A percentile compares a stretch with the other conserved stretches of the same genome.
Conservation (phyloP, 1,284 basidiomycete genomes). For the Amylostereum areolatum region DNA sequence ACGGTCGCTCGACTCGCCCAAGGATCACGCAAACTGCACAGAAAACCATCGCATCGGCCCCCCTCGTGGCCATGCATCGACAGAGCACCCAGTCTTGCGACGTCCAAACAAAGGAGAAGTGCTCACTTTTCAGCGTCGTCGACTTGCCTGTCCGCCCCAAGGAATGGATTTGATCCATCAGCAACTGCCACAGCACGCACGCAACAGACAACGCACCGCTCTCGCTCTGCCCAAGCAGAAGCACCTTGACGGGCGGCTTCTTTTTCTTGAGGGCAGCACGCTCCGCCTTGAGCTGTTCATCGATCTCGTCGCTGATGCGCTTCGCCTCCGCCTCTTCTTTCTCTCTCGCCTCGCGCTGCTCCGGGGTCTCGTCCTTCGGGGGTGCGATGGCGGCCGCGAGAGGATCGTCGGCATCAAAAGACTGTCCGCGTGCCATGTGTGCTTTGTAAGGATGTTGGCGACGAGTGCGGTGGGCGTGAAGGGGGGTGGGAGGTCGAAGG, state of each 20-base stretch:
- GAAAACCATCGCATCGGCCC: too few species aligned
- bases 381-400: constrained; percentile 43
- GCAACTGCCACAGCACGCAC: background rate
- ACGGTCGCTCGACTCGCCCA: too few species aligned
- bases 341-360: constrained; percentile 34
- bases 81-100: background rate
- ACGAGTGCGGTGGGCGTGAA: too few species aligned
- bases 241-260: constrained; percentile 45
- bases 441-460: too few species aligned
- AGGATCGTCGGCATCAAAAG: constrained; percentile 39
- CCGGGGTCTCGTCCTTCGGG: constrained; percentile 42
- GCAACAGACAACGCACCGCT: constrained; percentile 40
- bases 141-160: constrained; percentile 34
- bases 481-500: too few species aligned
- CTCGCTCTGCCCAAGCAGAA: constrained; percentile 68
- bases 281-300: constrained; percentile 52
- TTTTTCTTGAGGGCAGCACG: constrained; percentile 42
- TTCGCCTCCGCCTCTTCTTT: constrained; percentile 48
- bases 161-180: constrained; percentile 10
- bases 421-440: background rate
- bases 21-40: too few species aligned
- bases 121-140: constrained; percentile 45
- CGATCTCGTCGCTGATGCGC: constrained; percentile 54
- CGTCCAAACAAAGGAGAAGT: background rate
- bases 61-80: background rate